Percentiles rank a stretch among this genome's conserved stretches.
These are phyloP conservation scores for Chalaropsis thielavioides DNA, from an alignment of 2,329 filamentous ascomycete species.

Conservation along the genomic window DNA sequence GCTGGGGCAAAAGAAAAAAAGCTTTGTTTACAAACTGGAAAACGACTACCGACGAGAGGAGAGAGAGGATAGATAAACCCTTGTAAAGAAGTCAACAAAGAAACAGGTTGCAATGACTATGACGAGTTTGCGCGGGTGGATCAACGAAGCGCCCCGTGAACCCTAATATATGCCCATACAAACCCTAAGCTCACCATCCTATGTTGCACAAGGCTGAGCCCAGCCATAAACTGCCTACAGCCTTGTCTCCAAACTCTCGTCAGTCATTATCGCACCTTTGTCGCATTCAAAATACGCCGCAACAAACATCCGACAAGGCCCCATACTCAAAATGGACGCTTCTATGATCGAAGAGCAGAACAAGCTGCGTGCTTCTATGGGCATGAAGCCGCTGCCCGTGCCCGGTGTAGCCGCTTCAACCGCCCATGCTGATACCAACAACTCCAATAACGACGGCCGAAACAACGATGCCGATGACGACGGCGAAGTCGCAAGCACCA, in stretches of 20 bases:
- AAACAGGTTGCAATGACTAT: too few species aligned
- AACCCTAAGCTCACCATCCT: not conserved
- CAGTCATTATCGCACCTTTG: conserved; percentile 7
- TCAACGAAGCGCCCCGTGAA: too few species aligned
- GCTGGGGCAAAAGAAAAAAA: not conserved
- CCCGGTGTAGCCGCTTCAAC: conserved; percentile 42
- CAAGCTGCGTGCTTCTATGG: conserved; percentile 75
- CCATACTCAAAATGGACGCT: conserved; percentile 38
- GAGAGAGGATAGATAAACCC: too few species aligned
- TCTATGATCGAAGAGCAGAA: conserved; percentile 87
- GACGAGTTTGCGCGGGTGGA: too few species aligned
- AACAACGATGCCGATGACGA: conserved; percentile 36
- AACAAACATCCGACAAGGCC: not conserved
- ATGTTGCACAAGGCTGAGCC: not conserved
- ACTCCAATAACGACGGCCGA: conserved; percentile 34
- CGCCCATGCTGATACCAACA: conserved; percentile 22
- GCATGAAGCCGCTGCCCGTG: conserved; percentile 77
- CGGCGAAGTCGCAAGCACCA: conserved; percentile 63
- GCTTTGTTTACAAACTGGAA: not conserved
- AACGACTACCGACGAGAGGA: too few species aligned
- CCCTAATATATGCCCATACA: not conserved
- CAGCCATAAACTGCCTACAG: not conserved
- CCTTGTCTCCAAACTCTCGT: not conserved
- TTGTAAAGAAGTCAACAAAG: too few species aligned
- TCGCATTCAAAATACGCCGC: not conserved